A percentile compares a stretch with the other conserved stretches of the same genome.
Conservation (phyloP, 2,329 filamentous ascomycete species). For the Bipolaris cookei region DNA sequence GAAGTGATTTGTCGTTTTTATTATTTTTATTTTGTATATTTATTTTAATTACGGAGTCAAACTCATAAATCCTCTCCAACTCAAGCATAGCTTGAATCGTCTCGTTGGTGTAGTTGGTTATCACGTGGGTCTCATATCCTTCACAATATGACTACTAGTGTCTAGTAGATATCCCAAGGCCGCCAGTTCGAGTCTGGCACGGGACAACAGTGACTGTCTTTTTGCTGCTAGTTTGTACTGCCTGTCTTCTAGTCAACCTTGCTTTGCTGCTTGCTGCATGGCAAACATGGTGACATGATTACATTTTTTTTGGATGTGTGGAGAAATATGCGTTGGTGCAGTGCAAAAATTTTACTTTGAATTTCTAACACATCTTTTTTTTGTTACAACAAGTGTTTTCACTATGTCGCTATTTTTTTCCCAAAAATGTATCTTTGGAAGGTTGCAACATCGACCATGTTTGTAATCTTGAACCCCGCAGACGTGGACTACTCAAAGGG, state of each 20-base stretch:
- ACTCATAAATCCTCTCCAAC: conserved; percentile 12
- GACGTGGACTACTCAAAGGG: conserved; percentile 1
- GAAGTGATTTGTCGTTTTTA: not conserved
- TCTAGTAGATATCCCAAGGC: conserved; percentile 41
- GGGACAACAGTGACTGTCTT: conserved; percentile 30
- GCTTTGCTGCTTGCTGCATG: too few species aligned
- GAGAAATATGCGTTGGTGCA: too few species aligned
- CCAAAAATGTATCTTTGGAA: not conserved
- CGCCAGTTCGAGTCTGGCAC: conserved; percentile 48
- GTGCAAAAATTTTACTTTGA: too few species aligned
- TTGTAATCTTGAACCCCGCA: not conserved
- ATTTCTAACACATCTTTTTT: too few species aligned
- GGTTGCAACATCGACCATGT: not conserved
- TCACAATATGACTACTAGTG: conserved; percentile 36
- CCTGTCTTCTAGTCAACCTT: too few species aligned
- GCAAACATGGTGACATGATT: too few species aligned
- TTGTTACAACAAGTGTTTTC: not conserved
- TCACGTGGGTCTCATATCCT: conserved; percentile 47
- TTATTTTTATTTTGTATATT: not conserved
- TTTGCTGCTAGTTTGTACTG: not conserved
- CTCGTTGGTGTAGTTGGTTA: conserved; percentile 49
- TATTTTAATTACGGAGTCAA: conserved; percentile 1
- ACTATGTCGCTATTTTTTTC: not conserved
- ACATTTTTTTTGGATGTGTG: too few species aligned
- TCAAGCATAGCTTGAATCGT: conserved; percentile 12